Evolutionary conservation across 2,329 filamentous ascomycete species (phyloP).

Genomic region (Colletotrichum tropicale): DNA sequence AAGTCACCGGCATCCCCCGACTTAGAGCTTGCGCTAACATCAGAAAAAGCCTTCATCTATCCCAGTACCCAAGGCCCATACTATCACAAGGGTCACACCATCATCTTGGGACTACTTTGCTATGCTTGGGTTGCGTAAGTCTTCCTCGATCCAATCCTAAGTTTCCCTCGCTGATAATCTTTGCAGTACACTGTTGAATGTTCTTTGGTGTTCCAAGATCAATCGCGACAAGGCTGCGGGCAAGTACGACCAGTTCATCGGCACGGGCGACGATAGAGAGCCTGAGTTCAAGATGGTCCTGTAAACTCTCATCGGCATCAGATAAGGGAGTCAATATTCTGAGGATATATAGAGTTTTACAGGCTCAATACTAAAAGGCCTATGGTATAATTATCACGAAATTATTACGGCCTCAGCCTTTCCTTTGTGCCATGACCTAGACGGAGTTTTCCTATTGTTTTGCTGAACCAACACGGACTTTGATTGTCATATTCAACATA

Average conservation of each 20-base stretch:
- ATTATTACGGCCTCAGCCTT: background rate
- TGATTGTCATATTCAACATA: background rate
- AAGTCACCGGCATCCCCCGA: constrained; percentile 17
- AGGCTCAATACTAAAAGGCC: background rate
- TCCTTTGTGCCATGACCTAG: background rate
- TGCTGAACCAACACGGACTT: background rate
- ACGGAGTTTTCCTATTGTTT: background rate
- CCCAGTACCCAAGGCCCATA: constrained; percentile 58
- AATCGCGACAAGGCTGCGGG: constrained; percentile 66
- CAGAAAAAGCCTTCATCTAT: constrained; percentile 59
- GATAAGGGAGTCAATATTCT: rapidly evolving
- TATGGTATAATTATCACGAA: background rate
- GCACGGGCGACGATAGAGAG: constrained; percentile 66
- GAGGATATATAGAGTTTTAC: background rate
- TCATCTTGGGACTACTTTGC: constrained; percentile 63
- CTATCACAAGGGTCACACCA: constrained; percentile 65
- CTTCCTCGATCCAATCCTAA: background rate
- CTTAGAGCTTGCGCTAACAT: background rate
- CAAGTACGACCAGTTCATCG: constrained; percentile 61
- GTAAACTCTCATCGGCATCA: constrained; percentile 29
- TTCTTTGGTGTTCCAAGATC: constrained; percentile 66
- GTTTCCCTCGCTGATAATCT: rapidly evolving
- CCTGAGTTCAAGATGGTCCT: constrained; percentile 66
- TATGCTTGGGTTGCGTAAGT: constrained; percentile 69
- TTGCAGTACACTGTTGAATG: constrained; percentile 61